Conservation (phyloP, 352 stramenopile genomes). For the Phytophthora pluvialis region DNA sequence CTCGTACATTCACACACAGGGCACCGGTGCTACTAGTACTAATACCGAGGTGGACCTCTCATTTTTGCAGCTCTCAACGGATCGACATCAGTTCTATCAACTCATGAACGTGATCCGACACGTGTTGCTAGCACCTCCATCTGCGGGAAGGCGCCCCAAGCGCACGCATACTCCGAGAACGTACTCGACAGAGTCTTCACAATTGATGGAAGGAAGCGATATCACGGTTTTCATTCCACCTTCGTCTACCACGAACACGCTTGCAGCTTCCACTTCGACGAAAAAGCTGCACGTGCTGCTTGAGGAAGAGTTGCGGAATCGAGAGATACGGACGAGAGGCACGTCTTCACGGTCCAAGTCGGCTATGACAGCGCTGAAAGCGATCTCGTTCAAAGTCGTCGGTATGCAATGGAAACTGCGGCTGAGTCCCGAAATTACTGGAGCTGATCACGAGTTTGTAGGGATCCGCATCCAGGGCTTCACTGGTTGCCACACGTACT, state of each 20-base stretch:
- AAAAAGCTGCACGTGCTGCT: slow-evolving; percentile 73
- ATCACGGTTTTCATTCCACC: slow-evolving; percentile 34
- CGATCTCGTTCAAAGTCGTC: slow-evolving; percentile 71
- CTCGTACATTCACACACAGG: too few species aligned
- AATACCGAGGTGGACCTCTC: slow-evolving; percentile 70
- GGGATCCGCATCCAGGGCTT: slow-evolving; percentile 70
- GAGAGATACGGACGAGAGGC: slow-evolving; percentile 58
- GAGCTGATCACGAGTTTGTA: slow-evolving; percentile 75
- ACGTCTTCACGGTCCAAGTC: slow-evolving; percentile 34
- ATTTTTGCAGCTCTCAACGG: slow-evolving; percentile 71
- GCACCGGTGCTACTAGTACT: slow-evolving; percentile 15
- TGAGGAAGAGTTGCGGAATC: slow-evolving; percentile 69
- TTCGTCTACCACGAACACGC: slow-evolving; percentile 23
- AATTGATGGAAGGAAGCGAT: slow-evolving; percentile 38
- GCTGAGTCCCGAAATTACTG: slow-evolving; percentile 61
- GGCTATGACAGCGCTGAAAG: slow-evolving; percentile 55
- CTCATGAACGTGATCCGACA: slow-evolving; percentile 78
- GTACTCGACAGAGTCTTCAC: slow-evolving; percentile 14
- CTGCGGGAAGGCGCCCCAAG: slow-evolving; percentile 38
- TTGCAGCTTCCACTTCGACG: slow-evolving; percentile 20
- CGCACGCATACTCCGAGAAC: slow-evolving; percentile 26
- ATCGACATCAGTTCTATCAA: slow-evolving; percentile 87
- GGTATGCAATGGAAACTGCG: slow-evolving; percentile 65
- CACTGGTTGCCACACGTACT: slow-evolving; percentile 73
- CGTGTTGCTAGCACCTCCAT: slow-evolving; percentile 75